Conservation (phyloP, 306 rosid species). For the Mimosa bimucronata region DNA sequence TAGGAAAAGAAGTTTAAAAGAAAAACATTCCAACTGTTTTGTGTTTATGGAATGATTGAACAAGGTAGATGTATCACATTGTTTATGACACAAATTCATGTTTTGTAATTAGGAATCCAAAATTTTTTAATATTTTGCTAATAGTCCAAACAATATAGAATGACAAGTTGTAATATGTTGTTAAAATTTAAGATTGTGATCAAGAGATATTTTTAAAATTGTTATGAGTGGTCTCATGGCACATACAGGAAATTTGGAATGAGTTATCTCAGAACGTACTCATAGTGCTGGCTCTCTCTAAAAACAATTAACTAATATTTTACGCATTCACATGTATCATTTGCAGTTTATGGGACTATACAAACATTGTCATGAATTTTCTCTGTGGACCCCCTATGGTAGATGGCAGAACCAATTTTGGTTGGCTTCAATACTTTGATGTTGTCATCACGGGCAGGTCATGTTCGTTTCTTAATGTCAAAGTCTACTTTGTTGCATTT, state of each 20-base stretch:
- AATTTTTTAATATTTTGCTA: not conserved
- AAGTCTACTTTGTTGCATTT: slow-evolving; percentile 8
- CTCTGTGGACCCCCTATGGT: slow-evolving; percentile 61
- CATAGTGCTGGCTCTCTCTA: slow-evolving; percentile 12
- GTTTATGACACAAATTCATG: not conserved
- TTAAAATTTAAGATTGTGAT: not conserved
- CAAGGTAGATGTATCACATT: slow-evolving; percentile 9
- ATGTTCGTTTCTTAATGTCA: slow-evolving; percentile 32
- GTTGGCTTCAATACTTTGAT: slow-evolving; percentile 92
- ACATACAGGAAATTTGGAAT: not conserved
- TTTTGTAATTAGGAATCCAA: not conserved
- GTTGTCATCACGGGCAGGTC: slow-evolving; percentile 97
- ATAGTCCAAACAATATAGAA: not conserved
- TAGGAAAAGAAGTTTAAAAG: not conserved
- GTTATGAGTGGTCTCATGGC: slow-evolving; percentile 15
- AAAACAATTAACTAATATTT: slow-evolving; percentile 6
- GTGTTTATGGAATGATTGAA: slow-evolving; percentile 25
- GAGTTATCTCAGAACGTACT: not conserved
- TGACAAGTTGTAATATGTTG: not conserved
- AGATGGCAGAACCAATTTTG: slow-evolving; percentile 58
- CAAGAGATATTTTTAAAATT: slow-evolving; percentile 12
- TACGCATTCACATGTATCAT: slow-evolving; percentile 13
- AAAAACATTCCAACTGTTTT: slow-evolving; percentile 11
- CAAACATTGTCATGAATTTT: slow-evolving; percentile 92
- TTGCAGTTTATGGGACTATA: slow-evolving; percentile 98